phyloP scores from a whole-genome alignment of 345 rosid species.

The Rhodomyrtus tomentosa region DNA sequence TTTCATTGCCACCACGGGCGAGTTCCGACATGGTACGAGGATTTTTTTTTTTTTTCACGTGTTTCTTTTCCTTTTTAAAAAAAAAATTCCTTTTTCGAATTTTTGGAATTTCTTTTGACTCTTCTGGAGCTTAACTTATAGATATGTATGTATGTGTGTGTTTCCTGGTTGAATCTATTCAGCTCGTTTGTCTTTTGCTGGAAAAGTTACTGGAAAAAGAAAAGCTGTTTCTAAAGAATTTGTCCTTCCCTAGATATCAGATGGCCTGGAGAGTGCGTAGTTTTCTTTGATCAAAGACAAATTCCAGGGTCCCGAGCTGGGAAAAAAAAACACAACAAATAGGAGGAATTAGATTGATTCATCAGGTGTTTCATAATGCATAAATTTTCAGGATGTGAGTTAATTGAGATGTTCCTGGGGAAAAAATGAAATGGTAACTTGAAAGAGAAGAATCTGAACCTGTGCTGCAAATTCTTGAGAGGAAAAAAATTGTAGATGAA shows the following conservation, averaged over 20 bases:
- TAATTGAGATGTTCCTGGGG: not conserved
- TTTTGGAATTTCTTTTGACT: not conserved
- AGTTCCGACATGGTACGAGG: constrained; percentile 12
- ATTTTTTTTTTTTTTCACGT: not conserved
- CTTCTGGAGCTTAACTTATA: not conserved
- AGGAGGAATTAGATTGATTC: not conserved
- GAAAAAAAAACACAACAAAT: not conserved
- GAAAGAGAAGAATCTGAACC: not conserved
- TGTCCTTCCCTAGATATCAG: not conserved
- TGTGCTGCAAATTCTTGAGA: not conserved
- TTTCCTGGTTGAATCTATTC: not conserved
- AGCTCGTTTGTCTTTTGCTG: not conserved
- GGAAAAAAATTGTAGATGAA: not conserved
- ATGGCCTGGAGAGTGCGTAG: not conserved
- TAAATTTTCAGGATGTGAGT: not conserved
- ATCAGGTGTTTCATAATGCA: not conserved
- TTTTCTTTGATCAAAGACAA: not conserved
- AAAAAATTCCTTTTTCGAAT: not conserved
- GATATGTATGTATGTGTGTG: not conserved
- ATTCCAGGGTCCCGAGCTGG: not conserved
- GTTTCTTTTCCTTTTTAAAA: not conserved
- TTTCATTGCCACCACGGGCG: not conserved
- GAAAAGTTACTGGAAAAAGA: not conserved
- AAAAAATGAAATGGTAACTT: not conserved
- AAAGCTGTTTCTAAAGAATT: not conserved